Evolutionary conservation across 2,329 filamentous ascomycete genomes (phyloP).

Genomic region (Aspergillus hiratsukae): DNA sequence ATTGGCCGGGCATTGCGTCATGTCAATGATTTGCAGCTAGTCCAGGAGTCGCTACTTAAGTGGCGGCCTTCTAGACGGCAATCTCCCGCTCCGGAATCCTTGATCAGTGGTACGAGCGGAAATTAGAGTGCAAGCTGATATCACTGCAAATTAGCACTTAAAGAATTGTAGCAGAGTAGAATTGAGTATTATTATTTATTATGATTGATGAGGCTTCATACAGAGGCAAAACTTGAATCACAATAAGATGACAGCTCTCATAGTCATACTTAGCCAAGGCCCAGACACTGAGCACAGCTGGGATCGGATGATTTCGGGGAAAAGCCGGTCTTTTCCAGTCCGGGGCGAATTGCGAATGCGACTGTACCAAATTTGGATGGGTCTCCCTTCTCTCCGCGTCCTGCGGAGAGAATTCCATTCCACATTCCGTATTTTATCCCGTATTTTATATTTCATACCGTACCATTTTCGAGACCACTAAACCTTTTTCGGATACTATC

Average conservation of each 20-base stretch:
- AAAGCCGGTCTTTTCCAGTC: constrained; percentile 11
- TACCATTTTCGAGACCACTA: not conserved
- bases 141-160: not conserved
- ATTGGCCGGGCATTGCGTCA: constrained; percentile 14
- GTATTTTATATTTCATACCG: too few relatives aligned
- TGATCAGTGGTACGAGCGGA: not conserved
- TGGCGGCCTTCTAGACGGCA: constrained; percentile 21
- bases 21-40: constrained; percentile 22
- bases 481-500: not conserved
- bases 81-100: constrained; percentile 16
- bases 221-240: not conserved
- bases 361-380: too few relatives aligned
- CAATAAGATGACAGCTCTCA: not conserved
- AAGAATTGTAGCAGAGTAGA: too few relatives aligned
- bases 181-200: too few relatives aligned
- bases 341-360: too few relatives aligned
- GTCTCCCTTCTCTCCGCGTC: not conserved
- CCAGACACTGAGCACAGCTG: not conserved
- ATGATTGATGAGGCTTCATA: not conserved
- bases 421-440: too few relatives aligned
- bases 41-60: constrained; percentile 19
- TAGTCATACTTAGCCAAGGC: too few relatives aligned
- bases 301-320: constrained; percentile 18
- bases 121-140: constrained; percentile 4
- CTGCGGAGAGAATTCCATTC: constrained; percentile 13